Evolutionary conservation across 108 stramenopile genomes (phyloP).

Genomic region (Fragilaria radians): DNA sequence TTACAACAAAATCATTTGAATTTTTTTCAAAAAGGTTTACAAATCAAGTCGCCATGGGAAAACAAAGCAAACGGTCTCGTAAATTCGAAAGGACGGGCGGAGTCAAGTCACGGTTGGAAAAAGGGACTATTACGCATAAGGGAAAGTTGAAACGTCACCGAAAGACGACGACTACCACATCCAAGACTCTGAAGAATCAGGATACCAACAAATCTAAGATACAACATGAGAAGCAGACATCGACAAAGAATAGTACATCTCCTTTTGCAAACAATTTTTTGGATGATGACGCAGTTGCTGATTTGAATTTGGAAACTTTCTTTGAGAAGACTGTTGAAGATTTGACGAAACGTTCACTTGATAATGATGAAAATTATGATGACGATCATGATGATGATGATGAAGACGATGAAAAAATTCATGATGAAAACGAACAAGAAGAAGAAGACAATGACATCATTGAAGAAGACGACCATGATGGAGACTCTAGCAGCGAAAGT

Average conservation of each 20-base stretch:
- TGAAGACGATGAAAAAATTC: conserved; percentile 8
- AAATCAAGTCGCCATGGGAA: conserved; percentile 41
- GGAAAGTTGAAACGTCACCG: conserved; percentile 44
- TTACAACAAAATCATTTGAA: too few species aligned
- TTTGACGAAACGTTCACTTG: neutral
- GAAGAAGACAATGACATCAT: conserved; percentile 13
- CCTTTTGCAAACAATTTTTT: conserved; percentile 37
- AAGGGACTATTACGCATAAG: conserved; percentile 65
- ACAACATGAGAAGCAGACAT: neutral
- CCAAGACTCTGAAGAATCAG: too few species aligned
- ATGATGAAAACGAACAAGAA: conserved; percentile 15
- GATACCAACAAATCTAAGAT: neutral
- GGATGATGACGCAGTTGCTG: conserved; percentile 27
- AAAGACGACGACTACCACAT: too few species aligned
- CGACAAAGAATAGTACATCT: too few species aligned
- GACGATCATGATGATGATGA: neutral
- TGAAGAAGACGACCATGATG: conserved; percentile 21
- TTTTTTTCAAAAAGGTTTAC: too few species aligned
- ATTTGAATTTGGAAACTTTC: conserved; percentile 44
- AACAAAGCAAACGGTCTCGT: conserved; percentile 70
- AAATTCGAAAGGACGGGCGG: conserved; percentile 79
- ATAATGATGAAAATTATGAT: neutral
- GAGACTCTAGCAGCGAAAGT: conserved; percentile 6
- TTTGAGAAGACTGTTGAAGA: conserved; percentile 28
- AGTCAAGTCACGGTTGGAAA: conserved; percentile 50